These are phyloP conservation scores for Ustilago loliicola DNA, from an alignment of 1,284 basidiomycete genomes.

Conservation along the genomic window DNA sequence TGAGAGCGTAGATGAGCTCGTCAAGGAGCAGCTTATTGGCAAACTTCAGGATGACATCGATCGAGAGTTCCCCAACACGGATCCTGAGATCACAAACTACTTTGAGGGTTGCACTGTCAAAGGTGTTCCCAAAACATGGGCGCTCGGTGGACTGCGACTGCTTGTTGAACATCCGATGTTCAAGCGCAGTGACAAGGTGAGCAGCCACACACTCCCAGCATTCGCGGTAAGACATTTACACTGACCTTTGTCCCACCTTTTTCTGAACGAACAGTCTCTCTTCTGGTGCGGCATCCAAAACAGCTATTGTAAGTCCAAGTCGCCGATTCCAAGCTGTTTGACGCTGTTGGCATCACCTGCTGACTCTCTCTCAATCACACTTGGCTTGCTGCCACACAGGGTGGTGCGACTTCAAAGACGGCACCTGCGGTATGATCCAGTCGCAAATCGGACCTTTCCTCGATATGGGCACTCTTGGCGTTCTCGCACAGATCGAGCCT, in stretches of 20 bases:
- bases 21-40: slow-evolving; percentile 49
- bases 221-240: neutral
- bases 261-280: slow-evolving; percentile 14
- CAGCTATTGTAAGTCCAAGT: slow-evolving; percentile 31
- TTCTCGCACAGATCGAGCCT: slow-evolving; percentile 38
- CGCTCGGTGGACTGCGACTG: slow-evolving; percentile 37
- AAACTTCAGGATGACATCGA: slow-evolving; percentile 43
- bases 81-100: slow-evolving; percentile 38
- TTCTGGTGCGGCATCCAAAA: slow-evolving; percentile 55
- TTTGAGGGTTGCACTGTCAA: slow-evolving; percentile 39
- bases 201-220: neutral
- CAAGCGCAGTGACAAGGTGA: slow-evolving; percentile 28
- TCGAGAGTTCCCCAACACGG: slow-evolving; percentile 34
- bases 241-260: neutral
- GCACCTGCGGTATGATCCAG: slow-evolving; percentile 50
- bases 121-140: slow-evolving; percentile 49
- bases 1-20: slow-evolving; percentile 51
- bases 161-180: slow-evolving; percentile 40
- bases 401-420: slow-evolving; percentile 45
- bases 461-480: slow-evolving; percentile 40
- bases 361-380: neutral
- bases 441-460: slow-evolving; percentile 47
- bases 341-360: neutral
- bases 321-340: too few relatives aligned
- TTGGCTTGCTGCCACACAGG: neutral